Conservation (phyloP, 2,329 filamentous ascomycete genomes). For the Emmonsia crescens region DNA sequence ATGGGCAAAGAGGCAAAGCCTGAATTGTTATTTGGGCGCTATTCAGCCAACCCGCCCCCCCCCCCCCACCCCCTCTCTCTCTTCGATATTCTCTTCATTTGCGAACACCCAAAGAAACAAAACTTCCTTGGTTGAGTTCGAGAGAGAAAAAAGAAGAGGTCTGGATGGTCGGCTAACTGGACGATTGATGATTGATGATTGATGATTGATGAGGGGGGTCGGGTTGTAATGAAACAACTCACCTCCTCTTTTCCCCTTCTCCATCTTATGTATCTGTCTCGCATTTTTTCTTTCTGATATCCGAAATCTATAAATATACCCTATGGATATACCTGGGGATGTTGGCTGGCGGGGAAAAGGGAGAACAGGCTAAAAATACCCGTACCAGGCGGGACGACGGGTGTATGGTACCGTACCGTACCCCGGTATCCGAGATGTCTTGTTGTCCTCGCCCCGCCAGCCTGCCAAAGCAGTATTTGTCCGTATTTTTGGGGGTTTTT, state of each 20-base stretch:
- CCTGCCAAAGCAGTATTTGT: not conserved
- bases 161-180: not conserved
- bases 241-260: not conserved
- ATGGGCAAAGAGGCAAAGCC: not conserved
- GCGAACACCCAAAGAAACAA: not conserved
- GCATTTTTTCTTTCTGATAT: not conserved
- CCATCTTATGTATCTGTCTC: not conserved
- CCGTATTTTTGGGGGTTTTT: not conserved
- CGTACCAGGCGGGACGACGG: not conserved
- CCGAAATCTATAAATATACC: not conserved
- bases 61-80: not conserved
- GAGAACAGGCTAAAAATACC: not conserved
- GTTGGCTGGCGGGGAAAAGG: not conserved
- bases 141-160: not conserved
- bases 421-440: constrained; percentile 5
- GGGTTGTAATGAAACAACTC: not conserved
- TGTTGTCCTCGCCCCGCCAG: not conserved
- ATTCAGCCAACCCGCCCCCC: not conserved
- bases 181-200: not conserved
- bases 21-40: not conserved
- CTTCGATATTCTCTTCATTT: not conserved
- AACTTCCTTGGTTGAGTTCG: not conserved
- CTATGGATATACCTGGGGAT: not conserved
- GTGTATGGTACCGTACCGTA: constrained; percentile 4
- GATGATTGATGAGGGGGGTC: not conserved